Conservation (phyloP, 2,329 filamentous ascomycete genomes). For the Zymoseptoria ardabiliae region DNA sequence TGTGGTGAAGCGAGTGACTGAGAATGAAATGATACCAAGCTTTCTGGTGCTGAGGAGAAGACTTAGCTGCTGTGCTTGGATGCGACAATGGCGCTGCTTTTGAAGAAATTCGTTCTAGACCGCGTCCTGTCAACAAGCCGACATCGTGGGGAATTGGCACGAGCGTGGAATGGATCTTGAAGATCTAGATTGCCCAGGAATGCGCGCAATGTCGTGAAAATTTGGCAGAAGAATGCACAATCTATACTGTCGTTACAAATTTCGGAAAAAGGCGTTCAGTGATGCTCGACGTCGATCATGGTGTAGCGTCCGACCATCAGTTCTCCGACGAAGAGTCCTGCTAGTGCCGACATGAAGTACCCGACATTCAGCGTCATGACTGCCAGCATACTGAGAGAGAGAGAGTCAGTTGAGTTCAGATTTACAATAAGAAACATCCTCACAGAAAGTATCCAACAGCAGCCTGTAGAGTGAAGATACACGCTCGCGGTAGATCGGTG, state of each 20-base stretch:
- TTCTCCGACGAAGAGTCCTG: conserved; percentile 77
- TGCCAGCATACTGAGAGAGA: conserved; percentile 66
- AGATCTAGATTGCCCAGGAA: background rate
- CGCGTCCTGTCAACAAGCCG: background rate
- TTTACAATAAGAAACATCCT: conserved; percentile 35
- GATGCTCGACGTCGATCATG: conserved; percentile 37
- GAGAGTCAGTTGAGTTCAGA: conserved; percentile 11
- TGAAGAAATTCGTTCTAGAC: background rate
- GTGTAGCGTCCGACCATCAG: conserved; percentile 67
- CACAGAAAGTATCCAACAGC: conserved; percentile 80
- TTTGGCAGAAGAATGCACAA: background rate
- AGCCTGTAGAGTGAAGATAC: conserved; percentile 62
- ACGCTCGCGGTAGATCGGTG: conserved; percentile 67
- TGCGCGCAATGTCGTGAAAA: background rate
- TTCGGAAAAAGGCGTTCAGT: conserved; percentile 6
- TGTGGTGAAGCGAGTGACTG: background rate
- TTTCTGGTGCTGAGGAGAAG: background rate
- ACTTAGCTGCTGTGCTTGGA: background rate
- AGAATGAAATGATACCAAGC: background rate
- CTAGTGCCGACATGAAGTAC: conserved; percentile 75
- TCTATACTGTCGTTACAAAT: background rate
- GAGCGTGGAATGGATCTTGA: background rate
- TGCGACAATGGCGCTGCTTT: background rate
- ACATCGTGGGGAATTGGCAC: background rate
- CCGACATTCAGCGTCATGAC: conserved; percentile 87